Base-by-base conservation (phyloP, 345 rosid species). In the Euphorbia lathyris region DNA sequence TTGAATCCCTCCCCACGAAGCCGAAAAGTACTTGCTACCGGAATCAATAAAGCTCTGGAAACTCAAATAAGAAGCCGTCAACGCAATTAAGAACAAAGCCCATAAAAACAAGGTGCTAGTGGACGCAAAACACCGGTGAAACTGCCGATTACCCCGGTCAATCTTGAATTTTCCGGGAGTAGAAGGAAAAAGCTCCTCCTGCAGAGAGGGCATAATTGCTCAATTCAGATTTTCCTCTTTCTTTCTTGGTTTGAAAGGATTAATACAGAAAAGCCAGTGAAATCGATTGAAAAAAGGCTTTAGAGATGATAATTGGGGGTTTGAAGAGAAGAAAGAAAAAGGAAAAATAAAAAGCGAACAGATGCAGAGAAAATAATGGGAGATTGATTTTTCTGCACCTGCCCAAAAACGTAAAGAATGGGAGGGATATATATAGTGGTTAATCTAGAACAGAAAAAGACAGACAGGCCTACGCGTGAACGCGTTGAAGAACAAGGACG, bases 91-190 rank as follows among this genome's bases (percentile, higher is more conserved):
- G 79, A 93, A 90, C 43, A 93, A 84, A 7, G 96, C 98, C 97
- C 97, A 93, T 17, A 93, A 70, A 79, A 90, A 93, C 96, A 89
- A 86, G 55, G 97, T 89, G 83, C 89, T 84, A 10, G 97, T 90
- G 0, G 98, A 93, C 1, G 96, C 79, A 73, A 93, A 88, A 67
- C 93, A 90, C 0, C 98, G 90, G 74, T 89, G 83, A 71, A 93
- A 83, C 53, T 89, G 51, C 9, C 42, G 65, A 16, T 38, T n/a
- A 1, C 42, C 43, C 17, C 92, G 76, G 17, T 74, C 95, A 83
- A 87, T 85, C 82, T 92, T 92, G 85, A 93, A 85, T 82, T 93
- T 93, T 0, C 97, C 97, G 1, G 98, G 93, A 58, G 98, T 93
- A 29, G 98, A 88, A 25, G 97, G 97, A 73, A 88, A 90, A 71